phyloP scores from a whole-genome alignment of 495 filamentous ascomycete genomes.

The Penicillium ochrochloron region DNA sequence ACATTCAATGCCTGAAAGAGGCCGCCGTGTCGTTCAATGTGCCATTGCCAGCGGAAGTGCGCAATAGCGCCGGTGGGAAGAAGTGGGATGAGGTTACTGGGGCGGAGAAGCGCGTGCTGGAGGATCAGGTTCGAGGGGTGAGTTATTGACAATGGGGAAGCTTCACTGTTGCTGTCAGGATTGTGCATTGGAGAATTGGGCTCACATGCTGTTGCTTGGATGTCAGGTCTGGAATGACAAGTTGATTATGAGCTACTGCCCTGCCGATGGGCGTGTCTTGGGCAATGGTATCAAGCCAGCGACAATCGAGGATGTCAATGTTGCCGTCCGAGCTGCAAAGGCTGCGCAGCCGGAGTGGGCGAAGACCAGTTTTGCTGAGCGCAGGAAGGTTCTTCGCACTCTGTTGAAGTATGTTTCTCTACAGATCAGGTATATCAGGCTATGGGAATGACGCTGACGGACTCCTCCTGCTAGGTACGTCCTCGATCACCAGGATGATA shows the following conservation, averaged over 20 bases:
- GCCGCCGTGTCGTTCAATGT: constrained; percentile 61
- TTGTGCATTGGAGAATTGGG: not conserved
- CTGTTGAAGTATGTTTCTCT: constrained; percentile 66
- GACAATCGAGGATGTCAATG: constrained; percentile 78
- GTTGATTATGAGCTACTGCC: constrained; percentile 72
- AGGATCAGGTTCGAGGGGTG: constrained; percentile 49
- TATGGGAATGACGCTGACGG: not conserved
- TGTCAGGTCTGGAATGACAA: constrained; percentile 48
- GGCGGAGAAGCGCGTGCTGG: constrained; percentile 49
- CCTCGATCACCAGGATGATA: constrained; percentile 86
- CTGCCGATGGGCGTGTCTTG: constrained; percentile 83
- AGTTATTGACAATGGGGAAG: constrained; percentile 23
- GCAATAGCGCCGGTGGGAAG: constrained; percentile 57
- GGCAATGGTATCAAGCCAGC: constrained; percentile 76
- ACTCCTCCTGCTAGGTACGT: constrained; percentile 56
- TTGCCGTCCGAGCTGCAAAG: constrained; percentile 72
- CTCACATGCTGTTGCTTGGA: not conserved
- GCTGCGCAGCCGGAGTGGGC: constrained; percentile 83
- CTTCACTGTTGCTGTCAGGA: not conserved
- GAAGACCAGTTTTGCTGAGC: constrained; percentile 73
- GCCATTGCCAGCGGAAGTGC: constrained; percentile 60
- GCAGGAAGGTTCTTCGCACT: constrained; percentile 79
- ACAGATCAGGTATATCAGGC: not conserved
- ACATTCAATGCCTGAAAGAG: constrained; percentile 44
- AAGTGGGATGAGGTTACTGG: constrained; percentile 61